Conservation (phyloP, 768 basidiomycete species). For the Rubroboletus pulcherrimus region DNA sequence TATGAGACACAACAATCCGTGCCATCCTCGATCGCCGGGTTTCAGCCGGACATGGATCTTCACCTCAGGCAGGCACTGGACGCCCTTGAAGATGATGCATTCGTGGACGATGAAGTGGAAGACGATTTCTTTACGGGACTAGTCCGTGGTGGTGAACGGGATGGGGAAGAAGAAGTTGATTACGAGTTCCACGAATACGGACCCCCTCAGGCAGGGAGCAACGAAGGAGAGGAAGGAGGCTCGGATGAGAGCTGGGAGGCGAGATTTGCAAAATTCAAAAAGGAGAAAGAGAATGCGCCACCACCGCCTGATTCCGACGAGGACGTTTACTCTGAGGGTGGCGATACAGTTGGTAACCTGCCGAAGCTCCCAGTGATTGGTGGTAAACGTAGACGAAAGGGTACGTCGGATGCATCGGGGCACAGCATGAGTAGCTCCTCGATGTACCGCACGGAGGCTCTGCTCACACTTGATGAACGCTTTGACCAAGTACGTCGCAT, state of each 20-base stretch:
- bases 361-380: conserved; percentile 77
- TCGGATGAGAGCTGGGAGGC: conserved; percentile 63
- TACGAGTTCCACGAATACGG: conserved; percentile 64
- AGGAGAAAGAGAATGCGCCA: conserved; percentile 33
- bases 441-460: conserved; percentile 87
- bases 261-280: conserved; percentile 79
- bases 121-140: conserved; percentile 78
- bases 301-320: conserved; percentile 44
- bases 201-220: conserved; percentile 14
- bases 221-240: conserved; percentile 27
- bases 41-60: conserved; percentile 96
- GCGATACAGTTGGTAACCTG: conserved; percentile 77
- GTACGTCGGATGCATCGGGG: conserved; percentile 81
- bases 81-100: conserved; percentile 94
- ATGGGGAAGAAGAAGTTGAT: conserved; percentile 52
- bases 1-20: conserved; percentile 76
- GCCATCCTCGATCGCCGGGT: conserved; percentile 79
- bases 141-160: conserved; percentile 68
- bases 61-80: conserved; percentile 90
- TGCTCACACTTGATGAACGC: conserved; percentile 85
- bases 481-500: conserved; percentile 77
- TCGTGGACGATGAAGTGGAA: conserved; percentile 71
- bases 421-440: conserved; percentile 98
- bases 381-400: conserved; percentile 67
- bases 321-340: conserved; percentile 59